Evolutionary conservation across 305 asterid genomes (phyloP), one percentile per base, ranked within the genome.

Genomic region (Andrographis paniculata): DNA sequence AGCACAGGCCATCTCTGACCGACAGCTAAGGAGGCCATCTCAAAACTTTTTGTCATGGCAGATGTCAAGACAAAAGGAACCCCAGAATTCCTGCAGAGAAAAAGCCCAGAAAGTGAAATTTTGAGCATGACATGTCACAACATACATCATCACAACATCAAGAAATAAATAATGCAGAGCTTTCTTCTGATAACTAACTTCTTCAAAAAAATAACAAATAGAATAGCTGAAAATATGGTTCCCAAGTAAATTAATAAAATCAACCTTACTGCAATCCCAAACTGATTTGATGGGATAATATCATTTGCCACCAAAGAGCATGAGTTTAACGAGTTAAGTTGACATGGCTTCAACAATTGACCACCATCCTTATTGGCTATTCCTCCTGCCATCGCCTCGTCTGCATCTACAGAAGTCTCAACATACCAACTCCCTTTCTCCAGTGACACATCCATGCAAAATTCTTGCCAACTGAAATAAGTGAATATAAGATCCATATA

Each of bases 1-100:
- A 92, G 96, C 66, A 92, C 91, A 39, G 99, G 96, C 93, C 95
- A 84, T 58, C 94, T 77, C 69, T 92, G 93, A 72, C 78, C 81
- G 69, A 87, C 78, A 42, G 95, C 95, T 63, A 84, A 61, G 36
- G 66, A 65, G 50, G 79, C 87, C 95, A 87, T 79, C 83, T 81
- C 85, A 76, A 71, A 79, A 65, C 87, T 66, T 72, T 71, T 79
- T 50, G 52, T 67, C 65, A 81, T 59, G 38, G 79, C 67, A 58
- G 88, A 64, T 15, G 96, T 87, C 72, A 87, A 51, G 56, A 87
- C 21, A 60, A 87, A 87, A 16, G 89, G 94, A 59, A 45, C 72
- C 58, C 66, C 73, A 38, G 61, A 52, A 39, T 56, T 63, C 69
- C 94, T 87, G 77, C 55, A 66, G 27, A 33, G 31, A 39, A 56